Conservation (phyloP, 2,329 filamentous ascomycete species). For the Colletotrichum liriopes region DNA sequence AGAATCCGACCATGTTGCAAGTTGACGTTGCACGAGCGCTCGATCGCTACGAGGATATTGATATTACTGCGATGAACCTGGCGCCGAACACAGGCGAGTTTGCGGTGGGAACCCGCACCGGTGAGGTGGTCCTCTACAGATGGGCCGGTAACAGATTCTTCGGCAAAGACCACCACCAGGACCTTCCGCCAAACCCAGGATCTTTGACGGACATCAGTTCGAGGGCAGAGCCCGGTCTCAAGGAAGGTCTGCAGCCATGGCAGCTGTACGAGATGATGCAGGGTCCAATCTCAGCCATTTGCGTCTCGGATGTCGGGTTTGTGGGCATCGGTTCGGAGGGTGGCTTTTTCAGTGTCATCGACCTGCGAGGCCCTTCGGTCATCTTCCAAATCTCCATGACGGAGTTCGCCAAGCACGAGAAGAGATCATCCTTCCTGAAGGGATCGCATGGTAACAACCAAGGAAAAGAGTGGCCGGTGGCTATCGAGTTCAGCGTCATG, state of each 20-base stretch:
- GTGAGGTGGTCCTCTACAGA: conserved; percentile 89
- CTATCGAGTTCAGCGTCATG: conserved; percentile 93
- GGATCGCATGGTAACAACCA: conserved; percentile 64
- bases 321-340: conserved; percentile 88
- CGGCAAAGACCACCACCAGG: conserved; percentile 71
- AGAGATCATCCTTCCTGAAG: conserved; percentile 80
- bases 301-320: conserved; percentile 94
- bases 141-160: conserved; percentile 87
- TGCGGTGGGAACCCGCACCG: conserved; percentile 83
- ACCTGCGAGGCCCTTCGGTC: conserved; percentile 88
- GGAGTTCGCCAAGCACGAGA: conserved; percentile 84
- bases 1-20: conserved; percentile 86
- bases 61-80: conserved; percentile 85
- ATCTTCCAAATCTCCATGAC: conserved; percentile 82
- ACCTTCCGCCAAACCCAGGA: conserved; percentile 72
- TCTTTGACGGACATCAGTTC: conserved; percentile 81
- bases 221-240: conserved; percentile 80
- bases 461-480: conserved; percentile 81
- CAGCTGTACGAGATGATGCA: conserved; percentile 87
- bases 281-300: conserved; percentile 83
- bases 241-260: conserved; percentile 85
- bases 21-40: conserved; percentile 89
- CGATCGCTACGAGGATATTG: conserved; percentile 82
- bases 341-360: conserved; percentile 85
- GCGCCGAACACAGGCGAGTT: conserved; percentile 87